Evolutionary conservation across 2,329 filamentous ascomycete genomes (phyloP), one percentile per base, ranked within the genome.

Genomic region (Epichloe festucae): DNA sequence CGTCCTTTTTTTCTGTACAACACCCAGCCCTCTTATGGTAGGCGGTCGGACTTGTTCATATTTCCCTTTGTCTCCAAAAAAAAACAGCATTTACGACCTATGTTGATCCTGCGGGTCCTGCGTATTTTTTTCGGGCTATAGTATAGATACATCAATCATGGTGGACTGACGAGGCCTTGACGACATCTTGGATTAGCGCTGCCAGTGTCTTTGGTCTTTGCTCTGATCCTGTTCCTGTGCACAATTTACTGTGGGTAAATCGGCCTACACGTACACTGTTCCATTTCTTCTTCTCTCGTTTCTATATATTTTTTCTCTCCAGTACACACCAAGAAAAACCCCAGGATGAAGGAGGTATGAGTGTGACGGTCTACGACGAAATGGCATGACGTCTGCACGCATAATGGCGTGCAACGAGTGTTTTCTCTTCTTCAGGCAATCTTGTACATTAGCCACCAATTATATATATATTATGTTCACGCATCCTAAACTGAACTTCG

Each of bases 311-410:
- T 40, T 43, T 17, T 47, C 34, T 35, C 19, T 42, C 19, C 19
- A 10, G 10, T 45, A 36, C 38, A 48, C 19, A 19, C n/a, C 4
- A 23, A 23, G 5, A 38, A 38, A 48, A 15, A n/a, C 0, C 36
- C 19, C 41, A 44, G 23, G 46, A 48, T 52, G 27, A 48, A 35
- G 36, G 23, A 35, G 43, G 10, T 31, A 48, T 52, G 50, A 47
- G 15, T 48, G 45, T 42, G 14, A 45, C 42, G 48, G 48, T 50
- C 41, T 50, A 44, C 41, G 48, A 45, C 34, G 48, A 50, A 19
- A 50, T 21, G 48, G 23, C 19, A 44, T 50, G 48, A 49, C 48
- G 48, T 38, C 31, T 50, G 48, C 19, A 45, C 41, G 48, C 23
- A 50, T 39, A 39, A 45, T 45, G 48, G 48, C 48, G 11, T 41